Evolutionary conservation across 495 filamentous ascomycete genomes (phyloP), one percentile per base, ranked within the genome.

Genomic region (Rusavskia elegans): DNA sequence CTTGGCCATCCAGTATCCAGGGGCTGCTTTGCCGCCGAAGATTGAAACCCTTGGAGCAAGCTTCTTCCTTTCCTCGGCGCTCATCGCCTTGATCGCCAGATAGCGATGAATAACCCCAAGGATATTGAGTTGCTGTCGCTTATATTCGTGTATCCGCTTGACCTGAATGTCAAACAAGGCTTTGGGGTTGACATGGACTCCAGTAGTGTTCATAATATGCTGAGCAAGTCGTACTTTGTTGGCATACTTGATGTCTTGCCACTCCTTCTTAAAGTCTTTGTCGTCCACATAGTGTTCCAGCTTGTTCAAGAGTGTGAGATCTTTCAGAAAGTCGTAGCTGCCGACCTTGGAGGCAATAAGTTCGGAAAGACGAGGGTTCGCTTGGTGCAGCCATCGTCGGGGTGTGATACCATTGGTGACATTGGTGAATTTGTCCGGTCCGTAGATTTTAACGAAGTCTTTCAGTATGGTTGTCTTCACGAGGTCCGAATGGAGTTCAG

Each of bases 1-100:
- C 78, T 98, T 98, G 19, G 92, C 92, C 92, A 98, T 98, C 93
- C 93, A 98, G 71, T 98, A 98, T 3, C 92, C 92, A 2, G 92
- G 92, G 0, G 92, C 92, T 19, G 92, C 92, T 68, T 98, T 98
- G 53, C 92, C 92, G 57, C 93, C 92, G 63, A 98, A 95, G 68
- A 98, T 93, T 30, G 87, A 93, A 16, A 96, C 92, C 41, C 90
- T 81, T n/a, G 90, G 88, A 14, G 82, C 78, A 53, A 87, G 74
- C 65, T 95, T 92, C 75, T 94, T 89, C 53, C 81, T 79, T 63
- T 95, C 83, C 61, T 87, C 87, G 1, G 87, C 69, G 23, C 75
- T 79, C 82, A 95, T 81, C 8, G 72, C 68, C 66, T 98, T 98
- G 62, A 98, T 82, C 21, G 73, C 80, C 16, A 98, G 77, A 64